Evolutionary conservation across 176 grass and related monocot genomes (phyloP), one percentile per base, ranked within the genome.

Genomic region (Dactylis glomerata): DNA sequence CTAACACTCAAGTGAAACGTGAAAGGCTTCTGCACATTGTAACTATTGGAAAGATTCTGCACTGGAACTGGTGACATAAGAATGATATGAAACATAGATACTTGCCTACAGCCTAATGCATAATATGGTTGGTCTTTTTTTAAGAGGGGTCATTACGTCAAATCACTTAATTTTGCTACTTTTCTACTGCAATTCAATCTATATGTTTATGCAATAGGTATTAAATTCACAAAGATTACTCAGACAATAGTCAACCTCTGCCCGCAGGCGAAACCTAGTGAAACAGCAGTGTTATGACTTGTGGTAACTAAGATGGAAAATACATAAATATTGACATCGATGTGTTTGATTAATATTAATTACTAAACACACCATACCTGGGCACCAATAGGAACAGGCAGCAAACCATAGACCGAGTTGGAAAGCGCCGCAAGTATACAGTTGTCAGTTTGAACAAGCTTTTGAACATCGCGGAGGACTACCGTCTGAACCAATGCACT

Each of bases 381-480:
- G 16, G 93, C 97, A 66, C 93, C 93, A 88, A 99, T 91, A 89
- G 97, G 97, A 65, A 99, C 88, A 72, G 97, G 88, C 84, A 99
- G 74, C 70, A 99, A 76, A 79, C 97, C 86, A 91, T 92, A 85
- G 84, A 99, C 81, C 87, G 84, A 90, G 88, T 92, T 91, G 85
- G 88, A 85, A 65, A 92, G 72, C 10, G 82, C 82, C 40, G 90
- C 91, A 89, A 99, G 90, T 90, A 99, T 83, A 75, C 83, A 96
- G 68, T 89, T 94, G 73, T 94, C 91, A 88, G 87, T 92, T 89
- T 96, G 90, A 89, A 94, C 78, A 85, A 99, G 91, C 32, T 94
- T 87, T 81, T 87, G 90, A 51, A 99, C 97, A 90, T 96, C 97
- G 84, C 97, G 93, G 42, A 99, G 86, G 28, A 88, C 83, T 82